Conservation (phyloP, 2,329 filamentous ascomycete species). For the Didymella pinodella region DNA sequence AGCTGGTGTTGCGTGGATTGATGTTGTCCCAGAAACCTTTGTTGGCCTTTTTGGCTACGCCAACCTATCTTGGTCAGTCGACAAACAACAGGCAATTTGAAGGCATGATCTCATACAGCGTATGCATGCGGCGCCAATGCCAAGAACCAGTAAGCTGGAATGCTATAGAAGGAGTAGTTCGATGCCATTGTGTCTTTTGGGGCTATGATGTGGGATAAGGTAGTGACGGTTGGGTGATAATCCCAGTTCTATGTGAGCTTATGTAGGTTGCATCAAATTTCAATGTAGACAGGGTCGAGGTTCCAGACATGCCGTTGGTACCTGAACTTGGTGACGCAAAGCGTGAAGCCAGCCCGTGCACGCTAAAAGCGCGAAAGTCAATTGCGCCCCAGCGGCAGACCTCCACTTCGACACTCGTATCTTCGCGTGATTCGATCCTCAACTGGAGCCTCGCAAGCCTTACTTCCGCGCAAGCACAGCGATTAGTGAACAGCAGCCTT, state of each 20-base stretch:
- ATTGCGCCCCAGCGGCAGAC: neutral
- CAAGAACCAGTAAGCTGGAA: neutral
- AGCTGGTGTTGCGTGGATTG: neutral
- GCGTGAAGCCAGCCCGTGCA: neutral
- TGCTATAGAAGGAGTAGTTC: neutral
- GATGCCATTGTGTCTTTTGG: neutral
- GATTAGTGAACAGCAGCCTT: neutral
- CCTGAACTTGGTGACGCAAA: neutral
- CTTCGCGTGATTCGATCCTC: neutral
- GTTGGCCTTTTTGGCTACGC: neutral
- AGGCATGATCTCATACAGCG: neutral
- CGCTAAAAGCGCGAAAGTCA: too few species aligned
- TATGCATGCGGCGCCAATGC: neutral
- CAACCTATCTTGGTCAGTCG: neutral
- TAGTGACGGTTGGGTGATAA: neutral
- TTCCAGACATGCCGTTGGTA: neutral
- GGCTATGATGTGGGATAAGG: neutral
- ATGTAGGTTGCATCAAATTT: neutral
- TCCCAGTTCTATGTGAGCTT: too few species aligned
- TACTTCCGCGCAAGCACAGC: neutral
- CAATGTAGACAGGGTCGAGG: neutral
- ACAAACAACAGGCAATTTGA: neutral
- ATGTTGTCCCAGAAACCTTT: neutral
- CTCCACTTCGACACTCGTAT: neutral
- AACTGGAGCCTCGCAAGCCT: neutral